These are phyloP conservation scores for Moesziomyces globuligerus DNA, from an alignment of 1,284 basidiomycete genomes.

Conservation along the genomic window DNA sequence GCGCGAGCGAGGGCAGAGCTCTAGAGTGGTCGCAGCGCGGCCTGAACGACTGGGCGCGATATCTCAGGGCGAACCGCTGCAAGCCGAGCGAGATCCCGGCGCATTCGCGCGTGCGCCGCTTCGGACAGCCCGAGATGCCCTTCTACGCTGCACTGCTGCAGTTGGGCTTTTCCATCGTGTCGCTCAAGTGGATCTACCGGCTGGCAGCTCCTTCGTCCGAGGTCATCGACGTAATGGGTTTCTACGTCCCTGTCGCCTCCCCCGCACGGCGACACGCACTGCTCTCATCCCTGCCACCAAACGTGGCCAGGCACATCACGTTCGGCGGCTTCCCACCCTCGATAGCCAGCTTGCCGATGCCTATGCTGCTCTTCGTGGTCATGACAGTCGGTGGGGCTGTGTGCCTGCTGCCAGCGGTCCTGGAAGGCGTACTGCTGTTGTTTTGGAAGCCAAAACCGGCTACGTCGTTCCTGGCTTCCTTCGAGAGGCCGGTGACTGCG, in stretches of 20 bases:
- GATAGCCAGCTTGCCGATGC: conserved; percentile 19
- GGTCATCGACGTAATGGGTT: conserved; percentile 17
- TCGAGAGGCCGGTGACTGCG: conserved; percentile 27
- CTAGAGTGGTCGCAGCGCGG: conserved; percentile 32
- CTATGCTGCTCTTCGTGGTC: conserved; percentile 11
- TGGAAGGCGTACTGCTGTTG: conserved; percentile 16
- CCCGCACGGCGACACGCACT: background rate
- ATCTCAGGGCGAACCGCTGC: conserved; percentile 20
- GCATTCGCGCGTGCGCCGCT: conserved; percentile 31
- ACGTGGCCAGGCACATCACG: conserved; percentile 2
- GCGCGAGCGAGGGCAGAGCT: conserved; percentile 23
- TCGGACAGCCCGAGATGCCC: conserved; percentile 36
- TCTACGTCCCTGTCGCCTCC: conserved; percentile 23
- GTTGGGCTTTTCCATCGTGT: conserved; percentile 5
- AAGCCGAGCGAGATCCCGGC: conserved; percentile 16
- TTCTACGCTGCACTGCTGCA: conserved; percentile 12
- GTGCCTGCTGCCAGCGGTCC: conserved; percentile 11
- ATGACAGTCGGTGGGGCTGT: conserved; percentile 10
- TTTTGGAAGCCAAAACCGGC: conserved; percentile 17
- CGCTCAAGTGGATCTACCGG: conserved; percentile 24
- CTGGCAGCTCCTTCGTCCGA: conserved; percentile 19
- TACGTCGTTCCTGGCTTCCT: conserved; percentile 23
- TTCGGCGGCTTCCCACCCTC: conserved; percentile 11
- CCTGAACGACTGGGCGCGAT: conserved; percentile 30
- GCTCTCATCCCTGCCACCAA: conserved; percentile 9